Conservation (phyloP, 306 rosid genomes). For the cucumber (Cucumis sativus) region Cucumber_9930_V3 NC_026660.2:23888501-23889000, state of each 20-base stretch:
- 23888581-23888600: not conserved
- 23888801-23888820: conserved; percentile 94
- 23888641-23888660: not conserved
- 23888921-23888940: conserved; percentile 83
- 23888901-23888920: conserved; percentile 1
- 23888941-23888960: conserved; percentile 97
- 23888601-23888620: not conserved
- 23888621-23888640: not conserved
- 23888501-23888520: no score
- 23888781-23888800: conserved; percentile 97
- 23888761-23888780: conserved; percentile 86
- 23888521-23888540: not conserved
- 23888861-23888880: conserved; percentile 15
- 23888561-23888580: not conserved
- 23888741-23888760: conserved; percentile 83
- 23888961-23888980: conserved; percentile 91
- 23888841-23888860: conserved; percentile 26
- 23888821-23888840: conserved; percentile 94
- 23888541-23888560: not conserved
- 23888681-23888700: conserved; percentile 89
- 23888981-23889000: conserved; percentile 94
- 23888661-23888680: conserved; percentile 35
- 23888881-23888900: not conserved
- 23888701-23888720: conserved; percentile 72
- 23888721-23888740: conserved; percentile 93